These are phyloP conservation scores for Rhexocercosporidium sp. DNA, from an alignment of 2,329 filamentous ascomycete genomes.

Conservation along the genomic window DNA sequence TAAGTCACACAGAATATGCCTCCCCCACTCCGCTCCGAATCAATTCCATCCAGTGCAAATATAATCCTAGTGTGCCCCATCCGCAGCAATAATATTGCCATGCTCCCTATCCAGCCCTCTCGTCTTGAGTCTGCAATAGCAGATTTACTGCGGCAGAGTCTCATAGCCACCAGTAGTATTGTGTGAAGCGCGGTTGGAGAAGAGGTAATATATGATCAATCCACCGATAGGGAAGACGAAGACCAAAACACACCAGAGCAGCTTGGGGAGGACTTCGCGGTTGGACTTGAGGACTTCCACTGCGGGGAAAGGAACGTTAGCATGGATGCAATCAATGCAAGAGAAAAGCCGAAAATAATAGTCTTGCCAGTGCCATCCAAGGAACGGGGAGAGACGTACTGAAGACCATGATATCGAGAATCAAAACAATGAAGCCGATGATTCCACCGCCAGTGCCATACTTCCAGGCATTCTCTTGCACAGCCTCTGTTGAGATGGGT, in stretches of 20 bases:
- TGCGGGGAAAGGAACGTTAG: conserved; percentile 40
- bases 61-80: neutral
- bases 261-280: conserved; percentile 60
- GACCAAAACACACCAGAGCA: conserved; percentile 66
- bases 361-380: neutral
- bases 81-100: neutral
- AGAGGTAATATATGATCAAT: conserved; percentile 66
- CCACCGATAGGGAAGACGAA: conserved; percentile 69
- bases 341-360: neutral
- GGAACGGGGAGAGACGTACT: conserved; percentile 51
- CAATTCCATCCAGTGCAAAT: neutral
- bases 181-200: conserved; percentile 64
- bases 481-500: conserved; percentile 34
- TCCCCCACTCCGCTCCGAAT: neutral
- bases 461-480: conserved; percentile 54
- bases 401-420: conserved; percentile 67
- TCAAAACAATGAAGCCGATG: conserved; percentile 63
- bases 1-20: neutral
- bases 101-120: neutral
- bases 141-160: conserved; percentile 37
- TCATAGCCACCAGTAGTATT: conserved; percentile 57
- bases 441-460: conserved; percentile 67
- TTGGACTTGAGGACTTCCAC: conserved; percentile 70
- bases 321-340: neutral
- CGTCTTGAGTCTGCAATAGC: neutral